Conservation (phyloP, 2,329 filamentous ascomycete genomes). For the Colletotrichum liaoningense region DNA sequence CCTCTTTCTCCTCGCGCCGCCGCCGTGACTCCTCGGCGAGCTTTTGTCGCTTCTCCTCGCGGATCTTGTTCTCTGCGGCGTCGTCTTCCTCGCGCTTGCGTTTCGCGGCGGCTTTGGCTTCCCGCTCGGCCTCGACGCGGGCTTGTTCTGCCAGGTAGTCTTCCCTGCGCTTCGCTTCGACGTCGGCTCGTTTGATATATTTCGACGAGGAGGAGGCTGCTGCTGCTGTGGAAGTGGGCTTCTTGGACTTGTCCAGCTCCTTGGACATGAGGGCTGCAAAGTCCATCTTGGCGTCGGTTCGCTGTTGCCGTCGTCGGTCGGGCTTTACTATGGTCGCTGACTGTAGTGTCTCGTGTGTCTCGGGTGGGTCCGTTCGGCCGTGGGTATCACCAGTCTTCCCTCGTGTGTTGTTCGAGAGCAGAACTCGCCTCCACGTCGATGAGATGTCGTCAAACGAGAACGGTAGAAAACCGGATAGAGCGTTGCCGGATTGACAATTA, state of each 20-base stretch:
- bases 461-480: slow-evolving; percentile 25
- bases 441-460: slow-evolving; percentile 25
- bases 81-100: slow-evolving; percentile 91
- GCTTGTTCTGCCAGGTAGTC: slow-evolving; percentile 87
- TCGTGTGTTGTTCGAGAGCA: neutral
- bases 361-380: slow-evolving; percentile 2
- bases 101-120: slow-evolving; percentile 78
- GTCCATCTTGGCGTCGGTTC: slow-evolving; percentile 74
- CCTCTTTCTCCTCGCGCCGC: slow-evolving; percentile 78
- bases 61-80: slow-evolving; percentile 72
- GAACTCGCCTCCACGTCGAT: neutral
- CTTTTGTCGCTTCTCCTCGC: slow-evolving; percentile 84
- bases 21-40: slow-evolving; percentile 84
- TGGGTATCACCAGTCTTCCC: slow-evolving; percentile 8
- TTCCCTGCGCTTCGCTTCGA: slow-evolving; percentile 84
- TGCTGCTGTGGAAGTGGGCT: slow-evolving; percentile 41
- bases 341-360: neutral
- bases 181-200: slow-evolving; percentile 85
- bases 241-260: slow-evolving; percentile 86
- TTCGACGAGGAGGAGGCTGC: slow-evolving; percentile 67
- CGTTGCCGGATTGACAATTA: slow-evolving; percentile 12
- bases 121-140: slow-evolving; percentile 76
- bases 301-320: neutral
- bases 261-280: slow-evolving; percentile 94
- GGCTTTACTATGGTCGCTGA: neutral